Conservation (phyloP, 148 eudicot species). For the Fagopyrum tataricum region DNA sequence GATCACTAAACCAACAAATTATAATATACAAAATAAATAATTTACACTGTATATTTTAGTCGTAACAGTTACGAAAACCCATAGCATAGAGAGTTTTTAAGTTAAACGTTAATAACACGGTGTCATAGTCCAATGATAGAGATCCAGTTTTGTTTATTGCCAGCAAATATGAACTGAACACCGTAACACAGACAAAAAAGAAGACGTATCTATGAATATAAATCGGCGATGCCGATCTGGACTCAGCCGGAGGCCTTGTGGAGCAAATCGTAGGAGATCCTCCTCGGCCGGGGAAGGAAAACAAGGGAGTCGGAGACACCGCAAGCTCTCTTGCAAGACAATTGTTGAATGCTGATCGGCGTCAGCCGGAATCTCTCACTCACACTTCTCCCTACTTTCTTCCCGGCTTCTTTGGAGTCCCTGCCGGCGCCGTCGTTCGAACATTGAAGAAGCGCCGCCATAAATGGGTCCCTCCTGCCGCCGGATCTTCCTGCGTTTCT, state of each 20-base stretch:
- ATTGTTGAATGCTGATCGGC: background rate
- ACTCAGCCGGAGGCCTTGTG: background rate
- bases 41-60: background rate
- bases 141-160: background rate
- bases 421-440: constrained; percentile 7
- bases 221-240: background rate
- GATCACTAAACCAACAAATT: background rate
- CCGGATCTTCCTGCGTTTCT: background rate
- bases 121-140: background rate
- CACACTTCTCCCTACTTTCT: background rate
- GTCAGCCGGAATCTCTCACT: background rate
- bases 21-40: background rate
- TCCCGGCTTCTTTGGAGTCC: background rate
- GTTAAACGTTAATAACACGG: background rate
- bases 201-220: background rate
- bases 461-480: background rate
- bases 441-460: constrained; percentile 9
- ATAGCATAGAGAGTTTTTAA: background rate
- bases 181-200: background rate
- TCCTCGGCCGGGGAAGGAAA: constrained; percentile 27
- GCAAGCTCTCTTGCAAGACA: constrained; percentile 45
- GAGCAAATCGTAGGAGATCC: background rate
- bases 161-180: background rate
- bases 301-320: constrained; percentile 45
- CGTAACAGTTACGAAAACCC: background rate